Conservation (phyloP, 2,329 filamentous ascomycete genomes). For the Epichloe coenophiala region DNA sequence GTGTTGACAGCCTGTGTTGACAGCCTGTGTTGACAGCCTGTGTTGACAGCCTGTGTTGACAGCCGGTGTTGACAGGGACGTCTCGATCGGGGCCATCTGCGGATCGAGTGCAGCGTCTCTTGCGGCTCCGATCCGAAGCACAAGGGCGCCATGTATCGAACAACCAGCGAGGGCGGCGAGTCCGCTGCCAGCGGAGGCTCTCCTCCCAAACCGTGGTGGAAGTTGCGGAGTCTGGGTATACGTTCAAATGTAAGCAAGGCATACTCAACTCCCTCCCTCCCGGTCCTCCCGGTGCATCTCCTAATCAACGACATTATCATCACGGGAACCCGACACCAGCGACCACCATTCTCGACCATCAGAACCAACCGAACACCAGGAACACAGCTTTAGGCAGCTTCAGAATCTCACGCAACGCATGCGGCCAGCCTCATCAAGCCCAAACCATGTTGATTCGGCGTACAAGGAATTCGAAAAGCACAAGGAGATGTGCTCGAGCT, state of each 20-base stretch:
- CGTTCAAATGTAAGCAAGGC: neutral
- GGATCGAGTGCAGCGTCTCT: no score
- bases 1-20: no score
- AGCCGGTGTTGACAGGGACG: neutral
- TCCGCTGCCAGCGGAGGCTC: constrained; percentile 4
- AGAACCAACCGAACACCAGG: constrained; percentile 17
- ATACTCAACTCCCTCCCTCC: neutral
- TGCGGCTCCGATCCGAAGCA: no score
- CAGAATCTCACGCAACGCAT: constrained; percentile 22
- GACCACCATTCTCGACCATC: constrained; percentile 14
- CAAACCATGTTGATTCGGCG: constrained; percentile 27
- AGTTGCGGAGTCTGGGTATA: neutral
- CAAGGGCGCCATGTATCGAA: constrained; percentile 12
- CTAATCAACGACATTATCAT: neutral
- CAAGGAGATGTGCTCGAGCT: constrained; percentile 24
- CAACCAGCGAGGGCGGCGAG: constrained; percentile 14
- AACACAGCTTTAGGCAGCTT: constrained; percentile 22
- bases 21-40: neutral
- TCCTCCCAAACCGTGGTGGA: constrained; percentile 11
- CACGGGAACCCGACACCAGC: constrained; percentile 13
- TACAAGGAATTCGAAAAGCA: constrained; percentile 31
- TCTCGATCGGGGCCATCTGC: no score
- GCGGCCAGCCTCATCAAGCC: constrained; percentile 17
- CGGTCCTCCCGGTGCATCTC: neutral
- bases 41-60: no score